Evolutionary conservation across 805 yeast genomes (phyloP).

Genomic region (Pichia membranifaciens): DNA sequence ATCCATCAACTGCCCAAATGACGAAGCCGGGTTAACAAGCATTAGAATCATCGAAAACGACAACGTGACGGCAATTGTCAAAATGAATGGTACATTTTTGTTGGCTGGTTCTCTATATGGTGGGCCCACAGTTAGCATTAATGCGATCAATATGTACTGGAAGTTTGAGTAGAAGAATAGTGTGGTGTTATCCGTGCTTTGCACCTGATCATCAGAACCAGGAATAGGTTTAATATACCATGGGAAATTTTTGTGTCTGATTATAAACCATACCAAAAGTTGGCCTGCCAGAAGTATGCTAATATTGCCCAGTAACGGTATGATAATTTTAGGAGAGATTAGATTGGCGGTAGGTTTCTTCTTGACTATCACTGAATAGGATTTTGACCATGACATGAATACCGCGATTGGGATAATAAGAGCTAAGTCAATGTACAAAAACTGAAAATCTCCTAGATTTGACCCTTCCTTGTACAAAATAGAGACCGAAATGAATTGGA

Average conservation of each 20-base stretch:
- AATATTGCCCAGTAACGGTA: slow-evolving; percentile 79
- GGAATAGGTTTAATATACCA: slow-evolving; percentile 84
- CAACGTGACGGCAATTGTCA: slow-evolving; percentile 49
- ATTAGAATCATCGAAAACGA: slow-evolving; percentile 50
- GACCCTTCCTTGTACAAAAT: slow-evolving; percentile 83
- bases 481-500: slow-evolving; percentile 85
- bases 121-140: slow-evolving; percentile 84
- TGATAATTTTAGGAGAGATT: slow-evolving; percentile 79
- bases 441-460: slow-evolving; percentile 94
- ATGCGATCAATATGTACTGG: slow-evolving; percentile 82
- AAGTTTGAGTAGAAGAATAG: slow-evolving; percentile 76
- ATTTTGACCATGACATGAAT: slow-evolving; percentile 96
- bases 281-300: slow-evolving; percentile 60
- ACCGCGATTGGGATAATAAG: slow-evolving; percentile 91
- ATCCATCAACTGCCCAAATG: slow-evolving; percentile 68
- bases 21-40: slow-evolving; percentile 43
- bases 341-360: slow-evolving; percentile 93
- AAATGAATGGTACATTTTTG: slow-evolving; percentile 64
- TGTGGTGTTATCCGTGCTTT: slow-evolving; percentile 84
- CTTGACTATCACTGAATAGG: slow-evolving; percentile 50
- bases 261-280: slow-evolving; percentile 55
- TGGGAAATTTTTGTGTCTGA: slow-evolving; percentile 38
- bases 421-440: slow-evolving; percentile 85
- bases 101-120: slow-evolving; percentile 81
- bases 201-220: slow-evolving; percentile 75